These are phyloP conservation scores for Luffa aegyptiaca DNA, from an alignment of 306 rosid species.

Conservation along the genomic window DNA sequence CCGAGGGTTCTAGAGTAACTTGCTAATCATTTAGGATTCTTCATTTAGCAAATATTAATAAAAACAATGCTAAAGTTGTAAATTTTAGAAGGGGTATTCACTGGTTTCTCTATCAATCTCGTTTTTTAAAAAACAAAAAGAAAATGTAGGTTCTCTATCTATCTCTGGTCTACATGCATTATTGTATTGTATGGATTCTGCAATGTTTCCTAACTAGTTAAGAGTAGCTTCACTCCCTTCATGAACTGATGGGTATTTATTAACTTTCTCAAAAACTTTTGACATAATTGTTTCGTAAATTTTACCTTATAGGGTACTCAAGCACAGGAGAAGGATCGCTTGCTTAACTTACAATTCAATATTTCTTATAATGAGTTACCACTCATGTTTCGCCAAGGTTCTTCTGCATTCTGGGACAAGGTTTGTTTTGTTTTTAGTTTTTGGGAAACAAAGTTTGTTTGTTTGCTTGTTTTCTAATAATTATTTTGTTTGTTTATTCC, in stretches of 20 bases:
- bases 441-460: background rate
- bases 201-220: background rate
- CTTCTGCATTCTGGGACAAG: conserved; percentile 53
- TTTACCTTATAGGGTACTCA: conserved; percentile 44
- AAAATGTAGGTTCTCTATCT: background rate
- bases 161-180: background rate
- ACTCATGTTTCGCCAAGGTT: conserved; percentile 59
- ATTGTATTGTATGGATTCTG: background rate
- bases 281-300: background rate
- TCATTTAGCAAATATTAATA: background rate
- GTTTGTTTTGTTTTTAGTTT: background rate
- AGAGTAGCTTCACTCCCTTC: background rate
- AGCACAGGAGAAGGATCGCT: conserved; percentile 41
- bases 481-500: background rate
- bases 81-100: background rate
- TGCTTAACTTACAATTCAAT: conserved; percentile 42
- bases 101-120: background rate
- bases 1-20: background rate
- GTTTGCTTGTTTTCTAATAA: background rate
- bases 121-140: no score
- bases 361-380: conserved; percentile 53
- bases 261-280: background rate
- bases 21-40: background rate
- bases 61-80: background rate
- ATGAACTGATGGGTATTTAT: background rate